A percentile compares a stretch with the other conserved stretches of the same genome.
Evolutionary conservation across 2,329 filamentous ascomycete species (phyloP).

Genomic region (Diatrype stigma): DNA sequence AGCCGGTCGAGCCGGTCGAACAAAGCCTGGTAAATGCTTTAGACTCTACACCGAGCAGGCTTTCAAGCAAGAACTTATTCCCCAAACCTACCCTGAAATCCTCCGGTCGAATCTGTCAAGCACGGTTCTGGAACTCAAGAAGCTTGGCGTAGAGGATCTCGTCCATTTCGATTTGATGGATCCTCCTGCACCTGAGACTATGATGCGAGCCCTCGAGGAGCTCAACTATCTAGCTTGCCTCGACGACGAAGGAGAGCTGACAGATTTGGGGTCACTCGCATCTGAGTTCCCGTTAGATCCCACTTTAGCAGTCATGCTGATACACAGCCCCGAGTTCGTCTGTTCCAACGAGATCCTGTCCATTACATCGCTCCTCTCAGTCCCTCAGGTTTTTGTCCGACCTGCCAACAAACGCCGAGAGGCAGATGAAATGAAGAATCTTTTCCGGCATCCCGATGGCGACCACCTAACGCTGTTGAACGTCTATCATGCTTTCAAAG

Average conservation of each 20-base stretch:
- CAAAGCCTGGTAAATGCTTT: constrained; percentile 97
- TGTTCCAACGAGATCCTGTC: constrained; percentile 98
- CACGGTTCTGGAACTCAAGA: constrained; percentile 94
- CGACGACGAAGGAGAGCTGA: constrained; percentile 93
- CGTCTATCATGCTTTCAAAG: constrained; percentile 96
- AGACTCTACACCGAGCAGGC: constrained; percentile 90
- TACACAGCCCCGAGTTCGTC: constrained; percentile 95
- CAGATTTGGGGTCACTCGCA: constrained; percentile 75
- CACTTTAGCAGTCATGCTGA: constrained; percentile 92
- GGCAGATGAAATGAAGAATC: constrained; percentile 94
- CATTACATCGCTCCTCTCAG: constrained; percentile 87
- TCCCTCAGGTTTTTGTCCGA: constrained; percentile 89
- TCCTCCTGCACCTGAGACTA: constrained; percentile 91
- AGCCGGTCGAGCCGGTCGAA: constrained; percentile 98
- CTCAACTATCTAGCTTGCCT: constrained; percentile 96
- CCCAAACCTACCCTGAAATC: constrained; percentile 95
- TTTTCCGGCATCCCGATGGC: constrained; percentile 88
- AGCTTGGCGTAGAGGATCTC: constrained; percentile 89
- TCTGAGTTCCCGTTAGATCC: constrained; percentile 96
- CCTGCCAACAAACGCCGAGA: constrained; percentile 81
- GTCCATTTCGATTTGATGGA: constrained; percentile 99
- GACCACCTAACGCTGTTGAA: constrained; percentile 96
- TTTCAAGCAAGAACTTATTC: constrained; percentile 97
- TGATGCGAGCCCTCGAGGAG: constrained; percentile 97
- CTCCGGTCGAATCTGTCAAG: constrained; percentile 90